Conservation (phyloP, 179 eudicot species). For the Beta lomatogona region DNA sequence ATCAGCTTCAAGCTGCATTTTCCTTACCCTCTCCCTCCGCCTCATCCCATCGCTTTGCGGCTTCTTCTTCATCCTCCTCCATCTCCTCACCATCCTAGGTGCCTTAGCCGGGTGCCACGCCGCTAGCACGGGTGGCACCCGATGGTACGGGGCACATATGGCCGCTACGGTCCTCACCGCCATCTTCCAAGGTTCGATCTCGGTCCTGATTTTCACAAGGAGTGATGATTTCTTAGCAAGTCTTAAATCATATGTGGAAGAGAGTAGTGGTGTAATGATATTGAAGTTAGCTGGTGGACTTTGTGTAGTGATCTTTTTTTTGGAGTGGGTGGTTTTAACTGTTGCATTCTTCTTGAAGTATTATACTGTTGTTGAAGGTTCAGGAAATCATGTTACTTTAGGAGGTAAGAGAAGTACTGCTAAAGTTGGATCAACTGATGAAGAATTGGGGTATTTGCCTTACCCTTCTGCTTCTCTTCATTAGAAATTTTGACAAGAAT, state of each 20-base stretch:
- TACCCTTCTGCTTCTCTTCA: slow-evolving; percentile 42
- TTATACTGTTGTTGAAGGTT: slow-evolving; percentile 47
- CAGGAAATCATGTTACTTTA: not conserved
- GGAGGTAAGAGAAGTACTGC: slow-evolving; percentile 24
- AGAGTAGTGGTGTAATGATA: slow-evolving; percentile 59
- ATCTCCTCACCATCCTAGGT: slow-evolving; percentile 52
- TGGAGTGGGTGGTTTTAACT: slow-evolving; percentile 74
- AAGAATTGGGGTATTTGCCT: slow-evolving; percentile 56
- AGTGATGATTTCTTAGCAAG: slow-evolving; percentile 48
- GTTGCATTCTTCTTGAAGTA: slow-evolving; percentile 68
- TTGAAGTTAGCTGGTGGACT: slow-evolving; percentile 69
- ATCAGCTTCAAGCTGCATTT: slow-evolving; percentile 64
- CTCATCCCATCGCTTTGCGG: slow-evolving; percentile 57
- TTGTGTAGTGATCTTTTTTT: slow-evolving; percentile 57
- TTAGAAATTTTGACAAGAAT: not conserved
- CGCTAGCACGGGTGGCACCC: slow-evolving; percentile 34
- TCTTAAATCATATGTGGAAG: slow-evolving; percentile 68
- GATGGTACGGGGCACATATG: slow-evolving; percentile 63
- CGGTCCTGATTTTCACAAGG: slow-evolving; percentile 62
- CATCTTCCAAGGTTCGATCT: slow-evolving; percentile 75
- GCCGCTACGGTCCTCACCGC: slow-evolving; percentile 63
- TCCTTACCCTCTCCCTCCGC: slow-evolving; percentile 71
- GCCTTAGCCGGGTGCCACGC: slow-evolving; percentile 65
- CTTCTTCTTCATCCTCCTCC: slow-evolving; percentile 61
- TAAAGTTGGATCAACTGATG: slow-evolving; percentile 44